Conservation (phyloP, 1,284 basidiomycete species). For the Rhizoctonia solani region DNA sequence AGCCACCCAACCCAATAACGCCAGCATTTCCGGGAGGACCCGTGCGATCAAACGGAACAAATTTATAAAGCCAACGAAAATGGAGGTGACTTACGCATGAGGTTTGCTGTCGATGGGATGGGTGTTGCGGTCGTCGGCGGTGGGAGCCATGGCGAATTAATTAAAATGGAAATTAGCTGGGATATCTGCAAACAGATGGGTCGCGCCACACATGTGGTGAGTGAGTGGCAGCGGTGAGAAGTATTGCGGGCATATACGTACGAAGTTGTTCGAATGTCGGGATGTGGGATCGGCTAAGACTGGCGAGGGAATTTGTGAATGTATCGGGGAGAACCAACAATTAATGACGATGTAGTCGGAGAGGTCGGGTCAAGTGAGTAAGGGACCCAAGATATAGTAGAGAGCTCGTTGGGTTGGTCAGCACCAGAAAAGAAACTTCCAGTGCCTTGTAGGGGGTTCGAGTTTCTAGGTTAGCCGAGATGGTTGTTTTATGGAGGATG, state of each 20-base stretch:
- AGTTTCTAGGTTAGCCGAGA: slow-evolving; percentile 6
- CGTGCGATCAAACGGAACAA: not conserved
- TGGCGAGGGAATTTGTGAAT: slow-evolving; percentile 6
- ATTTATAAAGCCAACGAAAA: not conserved
- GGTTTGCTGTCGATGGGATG: slow-evolving; percentile 6
- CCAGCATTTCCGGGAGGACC: too few relatives aligned
- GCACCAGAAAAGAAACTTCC: not conserved
- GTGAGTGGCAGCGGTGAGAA: slow-evolving; percentile 3
- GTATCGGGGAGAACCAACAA: not conserved
- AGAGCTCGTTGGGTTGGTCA: not conserved
- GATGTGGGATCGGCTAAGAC: slow-evolving; percentile 27
- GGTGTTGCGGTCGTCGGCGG: not conserved
- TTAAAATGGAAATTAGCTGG: too few relatives aligned
- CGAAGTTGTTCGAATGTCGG: slow-evolving; percentile 6
- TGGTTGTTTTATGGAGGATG: not conserved
- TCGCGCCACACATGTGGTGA: slow-evolving; percentile 24
- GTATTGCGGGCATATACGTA: slow-evolving; percentile 9
- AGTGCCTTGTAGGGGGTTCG: not conserved
- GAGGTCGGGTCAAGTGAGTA: slow-evolving; percentile 10
- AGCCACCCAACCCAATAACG: not conserved
- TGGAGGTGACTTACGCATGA: slow-evolving; percentile 15
- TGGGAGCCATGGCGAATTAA: slow-evolving; percentile 2
- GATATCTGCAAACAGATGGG: too few relatives aligned
- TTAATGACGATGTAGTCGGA: slow-evolving; percentile 3
- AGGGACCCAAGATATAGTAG: not conserved